phyloP scores from a whole-genome alignment of 306 rosid species.

The Vicia villosa region DNA sequence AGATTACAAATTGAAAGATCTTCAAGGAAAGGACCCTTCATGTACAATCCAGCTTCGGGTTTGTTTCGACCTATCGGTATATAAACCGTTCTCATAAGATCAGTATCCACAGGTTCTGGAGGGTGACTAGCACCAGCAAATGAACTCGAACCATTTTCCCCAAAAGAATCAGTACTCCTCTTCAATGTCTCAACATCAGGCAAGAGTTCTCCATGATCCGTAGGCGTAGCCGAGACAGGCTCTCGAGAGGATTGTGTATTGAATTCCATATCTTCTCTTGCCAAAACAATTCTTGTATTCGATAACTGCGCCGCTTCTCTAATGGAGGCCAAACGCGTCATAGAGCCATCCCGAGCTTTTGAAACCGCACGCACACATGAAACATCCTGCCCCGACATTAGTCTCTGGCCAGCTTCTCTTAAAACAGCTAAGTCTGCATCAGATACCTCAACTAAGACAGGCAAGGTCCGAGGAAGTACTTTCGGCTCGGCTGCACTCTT shows the following conservation, averaged over 20 bases:
- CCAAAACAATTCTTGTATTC: conserved; percentile 53
- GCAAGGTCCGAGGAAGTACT: conserved; percentile 56
- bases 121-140: conserved; percentile 96
- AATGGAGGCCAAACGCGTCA: conserved; percentile 42
- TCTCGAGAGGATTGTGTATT: conserved; percentile 46
- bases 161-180: conserved; percentile 45
- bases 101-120: conserved; percentile 87
- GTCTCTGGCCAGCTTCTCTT: conserved; percentile 44
- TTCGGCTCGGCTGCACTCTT: conserved; percentile 74
- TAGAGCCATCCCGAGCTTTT: conserved; percentile 43
- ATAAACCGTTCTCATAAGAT: conserved; percentile 73
- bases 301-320: conserved; percentile 58
- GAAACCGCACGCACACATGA: conserved; percentile 36
- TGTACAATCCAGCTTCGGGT: conserved; percentile 63
- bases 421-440: conserved; percentile 38
- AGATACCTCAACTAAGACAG: conserved; percentile 52
- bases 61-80: conserved; percentile 72
- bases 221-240: conserved; percentile 4
- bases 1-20: conserved; percentile 71
- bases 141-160: conserved; percentile 60
- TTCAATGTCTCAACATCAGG: conserved; percentile 47
- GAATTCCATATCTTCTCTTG: conserved; percentile 58
- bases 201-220: conserved; percentile 44
- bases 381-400: conserved; percentile 38
- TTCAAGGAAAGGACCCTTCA: conserved; percentile 80